A percentile compares a stretch with the other conserved stretches of the same genome.
These are phyloP conservation scores for Sclerotinia subarctica DNA, from an alignment of 2,329 filamentous ascomycete genomes.

Conservation along the genomic window DNA sequence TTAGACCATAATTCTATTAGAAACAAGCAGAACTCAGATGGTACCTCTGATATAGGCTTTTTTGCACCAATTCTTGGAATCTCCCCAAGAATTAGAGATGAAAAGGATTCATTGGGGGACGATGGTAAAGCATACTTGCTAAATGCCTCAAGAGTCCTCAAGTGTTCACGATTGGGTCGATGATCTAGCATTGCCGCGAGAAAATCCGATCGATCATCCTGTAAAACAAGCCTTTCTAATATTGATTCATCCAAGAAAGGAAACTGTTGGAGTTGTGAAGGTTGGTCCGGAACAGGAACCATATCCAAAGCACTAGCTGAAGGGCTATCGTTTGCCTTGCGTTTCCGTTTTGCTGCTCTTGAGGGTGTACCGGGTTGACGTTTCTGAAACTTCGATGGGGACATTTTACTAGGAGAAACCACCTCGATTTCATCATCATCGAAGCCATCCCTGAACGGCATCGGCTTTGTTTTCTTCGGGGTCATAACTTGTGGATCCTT, in stretches of 20 bases:
- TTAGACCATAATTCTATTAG: conserved; percentile 66
- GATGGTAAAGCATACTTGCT: conserved; percentile 64
- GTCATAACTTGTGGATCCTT: conserved; percentile 50
- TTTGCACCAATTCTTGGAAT: conserved; percentile 56
- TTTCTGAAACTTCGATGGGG: conserved; percentile 45
- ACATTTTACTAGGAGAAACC: conserved; percentile 48
- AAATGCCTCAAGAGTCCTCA: conserved; percentile 65
- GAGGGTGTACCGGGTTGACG: conserved; percentile 53
- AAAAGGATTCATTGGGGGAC: conserved; percentile 57
- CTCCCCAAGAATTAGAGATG: conserved; percentile 64
- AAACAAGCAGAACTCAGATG: conserved; percentile 61
- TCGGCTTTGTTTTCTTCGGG: conserved; percentile 54
- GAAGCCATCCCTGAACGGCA: conserved; percentile 70
- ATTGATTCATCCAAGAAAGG: conserved; percentile 37
- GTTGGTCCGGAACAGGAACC: conserved; percentile 28
- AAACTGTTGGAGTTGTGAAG: conserved; percentile 2
- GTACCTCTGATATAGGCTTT: conserved; percentile 49
- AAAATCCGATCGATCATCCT: conserved; percentile 44
- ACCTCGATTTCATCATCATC: conserved; percentile 54
- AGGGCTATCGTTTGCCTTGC: conserved; percentile 63
- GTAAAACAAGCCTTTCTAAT: conserved; percentile 40
- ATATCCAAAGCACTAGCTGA: conserved; percentile 49
- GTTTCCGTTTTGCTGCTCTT: conserved; percentile 64
- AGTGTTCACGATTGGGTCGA: conserved; percentile 45
- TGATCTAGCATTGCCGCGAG: conserved; percentile 39